These are phyloP conservation scores for Leishmania martiniquensis DNA, from an alignment of 208 protist species.

Conservation along the genomic window DNA sequence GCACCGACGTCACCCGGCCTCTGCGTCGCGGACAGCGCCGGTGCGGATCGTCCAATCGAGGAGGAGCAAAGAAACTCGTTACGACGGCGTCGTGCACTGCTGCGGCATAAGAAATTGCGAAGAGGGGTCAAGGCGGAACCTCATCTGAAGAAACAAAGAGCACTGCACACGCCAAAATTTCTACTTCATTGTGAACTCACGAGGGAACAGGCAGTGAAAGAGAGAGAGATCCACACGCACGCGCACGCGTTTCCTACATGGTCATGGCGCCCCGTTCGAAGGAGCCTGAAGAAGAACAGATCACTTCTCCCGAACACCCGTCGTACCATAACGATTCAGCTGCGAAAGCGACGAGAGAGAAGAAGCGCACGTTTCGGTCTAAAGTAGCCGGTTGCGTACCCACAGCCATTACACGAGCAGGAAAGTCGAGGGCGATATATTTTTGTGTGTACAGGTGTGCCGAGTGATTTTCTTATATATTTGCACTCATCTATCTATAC, in stretches of 20 bases:
- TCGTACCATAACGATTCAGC: no score
- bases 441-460: not conserved
- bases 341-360: not conserved
- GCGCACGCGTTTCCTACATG: not conserved
- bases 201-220: not conserved
- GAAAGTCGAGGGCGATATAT: slow-evolving; percentile 18
- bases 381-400: not conserved
- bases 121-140: no score
- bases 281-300: not conserved
- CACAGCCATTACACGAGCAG: not conserved
- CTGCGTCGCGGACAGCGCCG: slow-evolving; percentile 27
- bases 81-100: not conserved
- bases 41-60: slow-evolving; percentile 7
- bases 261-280: not conserved
- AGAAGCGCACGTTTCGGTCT: not conserved
- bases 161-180: not conserved
- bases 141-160: not conserved
- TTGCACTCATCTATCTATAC: not conserved
- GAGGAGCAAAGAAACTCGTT: slow-evolving; percentile 3
- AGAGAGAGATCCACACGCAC: not conserved
- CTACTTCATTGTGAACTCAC: not conserved
- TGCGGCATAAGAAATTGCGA: not conserved
- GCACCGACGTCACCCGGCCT: slow-evolving; percentile 48
- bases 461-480: not conserved
- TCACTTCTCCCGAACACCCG: no score